phyloP scores from a whole-genome alignment of 805 yeast species.

The Schizosaccharomyces osmophilus region DNA sequence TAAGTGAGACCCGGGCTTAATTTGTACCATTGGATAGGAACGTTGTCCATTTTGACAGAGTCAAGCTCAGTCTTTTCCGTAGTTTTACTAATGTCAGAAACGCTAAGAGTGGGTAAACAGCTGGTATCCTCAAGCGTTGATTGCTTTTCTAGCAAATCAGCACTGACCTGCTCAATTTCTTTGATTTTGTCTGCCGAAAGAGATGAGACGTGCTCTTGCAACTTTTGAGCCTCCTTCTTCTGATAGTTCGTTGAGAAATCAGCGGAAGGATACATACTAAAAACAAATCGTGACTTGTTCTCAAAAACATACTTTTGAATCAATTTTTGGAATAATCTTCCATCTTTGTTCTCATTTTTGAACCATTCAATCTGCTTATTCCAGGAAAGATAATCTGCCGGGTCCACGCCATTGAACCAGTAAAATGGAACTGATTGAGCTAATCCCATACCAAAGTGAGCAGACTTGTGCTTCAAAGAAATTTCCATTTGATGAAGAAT shows the following conservation, averaged over 20 bases:
- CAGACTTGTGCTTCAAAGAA: constrained; percentile 58
- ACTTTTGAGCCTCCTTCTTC: constrained; percentile 31
- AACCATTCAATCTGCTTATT: constrained; percentile 35
- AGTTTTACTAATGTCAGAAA: constrained; percentile 42
- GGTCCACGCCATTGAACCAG: constrained; percentile 67
- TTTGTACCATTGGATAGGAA: constrained; percentile 18
- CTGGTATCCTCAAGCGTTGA: constrained; percentile 46
- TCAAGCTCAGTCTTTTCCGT: constrained; percentile 19
- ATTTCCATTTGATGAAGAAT: constrained; percentile 72
- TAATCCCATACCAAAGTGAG: constrained; percentile 68
- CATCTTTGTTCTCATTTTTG: constrained; percentile 35
- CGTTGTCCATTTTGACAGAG: constrained; percentile 10
- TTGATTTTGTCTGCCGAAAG: constrained; percentile 34
- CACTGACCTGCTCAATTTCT: constrained; percentile 34
- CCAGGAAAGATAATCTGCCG: constrained; percentile 42
- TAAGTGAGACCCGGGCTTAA: constrained; percentile 68
- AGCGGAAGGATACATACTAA: constrained; percentile 49
- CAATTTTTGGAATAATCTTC: constrained; percentile 33
- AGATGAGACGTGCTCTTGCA: constrained; percentile 19
- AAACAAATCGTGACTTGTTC: constrained; percentile 35
- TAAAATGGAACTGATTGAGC: constrained; percentile 54
- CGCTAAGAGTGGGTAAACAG: constrained; percentile 52
- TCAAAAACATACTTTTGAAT: constrained; percentile 28
- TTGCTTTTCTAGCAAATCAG: constrained; percentile 36
- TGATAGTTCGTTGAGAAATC: constrained; percentile 26